phyloP scores from a whole-genome alignment of 2,329 filamentous ascomycete species.

The Colletotrichum somersetense region DNA sequence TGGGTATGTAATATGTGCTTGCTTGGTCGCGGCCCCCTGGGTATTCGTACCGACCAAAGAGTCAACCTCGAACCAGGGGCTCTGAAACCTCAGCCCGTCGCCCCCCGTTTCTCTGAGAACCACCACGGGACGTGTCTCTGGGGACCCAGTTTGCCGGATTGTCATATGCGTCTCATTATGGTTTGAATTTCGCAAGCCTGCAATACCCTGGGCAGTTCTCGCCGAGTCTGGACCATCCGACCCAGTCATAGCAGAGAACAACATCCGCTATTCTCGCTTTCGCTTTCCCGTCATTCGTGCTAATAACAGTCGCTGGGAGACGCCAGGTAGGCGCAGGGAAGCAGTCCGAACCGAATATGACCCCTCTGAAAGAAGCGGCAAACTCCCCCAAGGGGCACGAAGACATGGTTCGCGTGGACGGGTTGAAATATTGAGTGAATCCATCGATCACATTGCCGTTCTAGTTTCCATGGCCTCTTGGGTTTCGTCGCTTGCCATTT shows the following conservation, averaged over 20 bases:
- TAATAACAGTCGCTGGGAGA: constrained; percentile 6
- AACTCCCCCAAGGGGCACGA: neutral
- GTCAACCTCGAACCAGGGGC: constrained; percentile 4
- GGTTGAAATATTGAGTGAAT: neutral
- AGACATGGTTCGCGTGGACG: neutral
- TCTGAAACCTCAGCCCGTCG: constrained; percentile 23
- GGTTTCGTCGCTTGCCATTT: neutral
- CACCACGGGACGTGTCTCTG: constrained; percentile 18
- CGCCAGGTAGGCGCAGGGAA: neutral
- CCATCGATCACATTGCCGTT: constrained; percentile 2
- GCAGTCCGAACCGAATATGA: neutral
- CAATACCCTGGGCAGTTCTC: constrained; percentile 6
- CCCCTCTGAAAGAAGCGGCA: constrained; percentile 12
- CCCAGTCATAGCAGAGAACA: neutral
- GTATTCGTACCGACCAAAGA: neutral
- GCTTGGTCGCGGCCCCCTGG: neutral
- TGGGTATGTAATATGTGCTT: neutral
- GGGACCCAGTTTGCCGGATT: constrained; percentile 7
- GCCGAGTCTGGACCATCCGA: neutral
- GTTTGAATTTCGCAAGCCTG: constrained; percentile 23
- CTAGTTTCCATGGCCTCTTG: constrained; percentile 1
- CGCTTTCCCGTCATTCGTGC: constrained; percentile 21
- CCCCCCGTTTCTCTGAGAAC: neutral
- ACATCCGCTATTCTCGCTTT: neutral
- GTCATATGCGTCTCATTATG: constrained; percentile 37